Conservation (phyloP, 2,329 filamentous ascomycete species). For the Coniochaeta sp. region DNA sequence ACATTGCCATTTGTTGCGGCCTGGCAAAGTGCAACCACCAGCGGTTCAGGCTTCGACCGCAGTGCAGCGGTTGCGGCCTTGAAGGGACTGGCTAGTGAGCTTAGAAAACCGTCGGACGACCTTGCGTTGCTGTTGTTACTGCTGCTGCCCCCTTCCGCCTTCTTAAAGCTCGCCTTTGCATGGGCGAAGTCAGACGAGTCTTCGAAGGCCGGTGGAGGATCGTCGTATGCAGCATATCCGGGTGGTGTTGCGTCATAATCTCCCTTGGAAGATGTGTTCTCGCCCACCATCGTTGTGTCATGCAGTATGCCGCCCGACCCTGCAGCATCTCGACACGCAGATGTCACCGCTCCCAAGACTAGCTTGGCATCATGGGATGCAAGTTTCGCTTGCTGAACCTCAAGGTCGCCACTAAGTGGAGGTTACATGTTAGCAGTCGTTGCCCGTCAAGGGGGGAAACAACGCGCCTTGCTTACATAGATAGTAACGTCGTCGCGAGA, state of each 20-base stretch:
- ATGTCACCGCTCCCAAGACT: neutral
- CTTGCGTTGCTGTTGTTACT: neutral
- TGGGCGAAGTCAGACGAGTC: neutral
- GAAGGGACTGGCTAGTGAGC: conserved; percentile 10
- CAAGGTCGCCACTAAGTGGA: too few relatives aligned
- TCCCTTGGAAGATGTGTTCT: neutral
- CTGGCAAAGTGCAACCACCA: conserved; percentile 27
- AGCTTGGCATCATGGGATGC: neutral
- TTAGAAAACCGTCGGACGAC: neutral
- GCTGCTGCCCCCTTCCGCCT: neutral
- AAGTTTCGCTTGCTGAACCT: neutral
- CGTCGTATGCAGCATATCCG: neutral
- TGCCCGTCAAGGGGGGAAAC: too few relatives aligned
- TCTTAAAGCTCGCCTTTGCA: neutral
- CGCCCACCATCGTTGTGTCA: neutral
- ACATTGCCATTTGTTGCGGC: conserved; percentile 24
- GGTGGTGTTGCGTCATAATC: neutral
- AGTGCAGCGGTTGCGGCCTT: conserved; percentile 25
- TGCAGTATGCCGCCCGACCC: neutral
- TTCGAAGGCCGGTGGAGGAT: neutral
- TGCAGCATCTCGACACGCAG: neutral
- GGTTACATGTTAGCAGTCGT: too few relatives aligned
- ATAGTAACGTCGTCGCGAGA: too few relatives aligned
- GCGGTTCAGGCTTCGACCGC: conserved; percentile 25
- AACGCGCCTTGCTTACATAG: too few relatives aligned